phyloP scores from a whole-genome alignment of 768 basidiomycete genomes.

The Crepidotus variabilis region DNA sequence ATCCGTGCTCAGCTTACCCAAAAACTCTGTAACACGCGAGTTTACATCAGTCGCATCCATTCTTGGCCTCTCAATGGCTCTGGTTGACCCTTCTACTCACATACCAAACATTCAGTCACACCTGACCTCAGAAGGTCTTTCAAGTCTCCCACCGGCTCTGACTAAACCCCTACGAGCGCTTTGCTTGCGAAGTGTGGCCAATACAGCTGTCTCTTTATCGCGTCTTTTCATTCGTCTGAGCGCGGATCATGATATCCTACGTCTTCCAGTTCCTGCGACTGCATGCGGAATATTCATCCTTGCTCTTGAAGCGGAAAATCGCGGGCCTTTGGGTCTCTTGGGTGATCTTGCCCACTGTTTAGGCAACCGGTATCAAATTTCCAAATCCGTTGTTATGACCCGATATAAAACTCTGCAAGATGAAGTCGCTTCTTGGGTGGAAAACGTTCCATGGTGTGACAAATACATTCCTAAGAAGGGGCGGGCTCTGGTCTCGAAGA shows the following conservation, averaged over 20 bases:
- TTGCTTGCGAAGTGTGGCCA: slow-evolving; percentile 37
- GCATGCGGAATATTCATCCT: slow-evolving; percentile 71
- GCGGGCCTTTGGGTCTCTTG: slow-evolving; percentile 47
- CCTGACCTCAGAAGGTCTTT: slow-evolving; percentile 35
- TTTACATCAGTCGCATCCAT: slow-evolving; percentile 49
- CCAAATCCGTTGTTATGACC: slow-evolving; percentile 55
- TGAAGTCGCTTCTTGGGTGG: slow-evolving; percentile 52
- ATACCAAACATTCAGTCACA: slow-evolving; percentile 54
- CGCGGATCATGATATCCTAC: slow-evolving; percentile 31
- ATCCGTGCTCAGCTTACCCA: slow-evolving; percentile 53
- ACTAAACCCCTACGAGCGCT: slow-evolving; percentile 35
- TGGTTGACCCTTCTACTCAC: slow-evolving; percentile 57
- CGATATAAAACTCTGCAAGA: slow-evolving; percentile 69
- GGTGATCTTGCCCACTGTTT: slow-evolving; percentile 56
- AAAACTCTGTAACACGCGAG: slow-evolving; percentile 47
- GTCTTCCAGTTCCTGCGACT: slow-evolving; percentile 39
- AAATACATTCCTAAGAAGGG: slow-evolving; percentile 48
- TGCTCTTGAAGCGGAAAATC: slow-evolving; percentile 64
- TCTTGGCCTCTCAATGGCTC: slow-evolving; percentile 49
- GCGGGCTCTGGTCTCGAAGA: slow-evolving; percentile 58
- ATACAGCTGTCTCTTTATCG: slow-evolving; percentile 44
- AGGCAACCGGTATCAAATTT: slow-evolving; percentile 45
- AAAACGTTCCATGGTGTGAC: slow-evolving; percentile 72
- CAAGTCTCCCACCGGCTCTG: slow-evolving; percentile 25
- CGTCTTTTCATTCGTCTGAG: slow-evolving; percentile 35